These are phyloP conservation scores for Trichophyton rubrum DNA, from an alignment of 2,329 filamentous ascomycete genomes.

Conservation along the genomic window DNA sequence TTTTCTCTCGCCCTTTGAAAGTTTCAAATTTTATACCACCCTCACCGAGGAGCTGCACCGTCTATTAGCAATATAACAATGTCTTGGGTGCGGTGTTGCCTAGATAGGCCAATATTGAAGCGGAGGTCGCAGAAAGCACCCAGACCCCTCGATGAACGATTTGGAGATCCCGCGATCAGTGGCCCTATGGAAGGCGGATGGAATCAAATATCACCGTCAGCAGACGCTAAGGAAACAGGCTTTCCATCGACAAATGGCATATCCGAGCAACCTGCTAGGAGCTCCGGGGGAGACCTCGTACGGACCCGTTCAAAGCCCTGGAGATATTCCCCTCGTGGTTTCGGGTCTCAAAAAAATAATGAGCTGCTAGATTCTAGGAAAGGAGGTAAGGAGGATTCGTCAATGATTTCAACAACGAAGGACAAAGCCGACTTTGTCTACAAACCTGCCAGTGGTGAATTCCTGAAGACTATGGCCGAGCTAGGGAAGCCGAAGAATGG, in stretches of 20 bases:
- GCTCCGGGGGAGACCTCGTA: not conserved
- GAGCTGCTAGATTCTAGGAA: not conserved
- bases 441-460: slow-evolving; percentile 14
- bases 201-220: slow-evolving; percentile 11
- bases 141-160: slow-evolving; percentile 11
- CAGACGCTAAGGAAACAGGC: not conserved
- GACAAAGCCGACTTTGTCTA: slow-evolving; percentile 12
- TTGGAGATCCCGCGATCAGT: slow-evolving; percentile 13
- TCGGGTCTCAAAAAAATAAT: not conserved
- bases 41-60: too few relatives aligned
- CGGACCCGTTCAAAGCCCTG: not conserved
- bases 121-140: slow-evolving; percentile 10
- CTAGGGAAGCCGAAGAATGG: slow-evolving; percentile 11
- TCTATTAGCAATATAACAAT: not conserved
- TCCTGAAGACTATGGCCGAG: slow-evolving; percentile 14
- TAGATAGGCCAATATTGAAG: slow-evolving; percentile 11
- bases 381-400: not conserved
- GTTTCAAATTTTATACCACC: not conserved
- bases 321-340: not conserved
- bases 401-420: not conserved
- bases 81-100: slow-evolving; percentile 9
- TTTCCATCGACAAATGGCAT: not conserved
- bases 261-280: not conserved
- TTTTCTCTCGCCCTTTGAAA: not conserved
- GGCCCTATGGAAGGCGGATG: slow-evolving; percentile 15